Conservation (phyloP, 352 stramenopile species). For the Plasmopara viticola region DNA sequence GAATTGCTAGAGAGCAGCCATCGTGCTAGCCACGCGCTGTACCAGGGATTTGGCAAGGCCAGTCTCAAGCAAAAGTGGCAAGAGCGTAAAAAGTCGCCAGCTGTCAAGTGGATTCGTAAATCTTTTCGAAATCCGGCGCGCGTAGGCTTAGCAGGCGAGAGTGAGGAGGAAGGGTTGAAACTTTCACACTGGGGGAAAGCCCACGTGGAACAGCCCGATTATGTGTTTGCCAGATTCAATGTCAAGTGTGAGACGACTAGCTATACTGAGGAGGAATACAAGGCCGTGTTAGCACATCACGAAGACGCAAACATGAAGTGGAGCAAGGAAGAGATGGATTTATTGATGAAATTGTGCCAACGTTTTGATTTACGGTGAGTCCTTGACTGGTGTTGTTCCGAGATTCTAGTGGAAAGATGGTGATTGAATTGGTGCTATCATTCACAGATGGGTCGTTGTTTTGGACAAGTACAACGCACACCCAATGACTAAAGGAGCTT, state of each 20-base stretch:
- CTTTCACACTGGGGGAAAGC: conserved; percentile 63
- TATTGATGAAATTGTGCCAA: conserved; percentile 44
- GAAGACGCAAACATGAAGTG: conserved; percentile 49
- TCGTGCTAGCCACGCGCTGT: conserved; percentile 51
- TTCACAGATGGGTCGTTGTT: conserved; percentile 50
- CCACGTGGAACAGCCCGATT: conserved; percentile 44
- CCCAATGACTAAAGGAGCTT: conserved; percentile 26
- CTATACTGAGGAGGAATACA: conserved; percentile 54
- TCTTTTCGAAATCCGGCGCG: conserved; percentile 55
- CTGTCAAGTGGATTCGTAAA: conserved; percentile 61
- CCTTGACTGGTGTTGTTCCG: background rate
- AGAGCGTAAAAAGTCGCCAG: conserved; percentile 34
- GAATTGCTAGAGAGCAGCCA: conserved; percentile 58
- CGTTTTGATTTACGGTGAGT: conserved; percentile 44
- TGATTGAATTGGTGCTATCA: conserved; percentile 3
- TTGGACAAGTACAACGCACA: conserved; percentile 51
- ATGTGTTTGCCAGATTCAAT: conserved; percentile 69
- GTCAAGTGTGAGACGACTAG: conserved; percentile 41
- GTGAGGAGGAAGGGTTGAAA: conserved; percentile 31
- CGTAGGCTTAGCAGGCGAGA: conserved; percentile 35
- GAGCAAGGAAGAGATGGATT: conserved; percentile 58
- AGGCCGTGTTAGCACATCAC: conserved; percentile 30
- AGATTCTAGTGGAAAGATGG: background rate
- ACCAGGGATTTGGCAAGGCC: conserved; percentile 49
- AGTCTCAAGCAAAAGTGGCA: conserved; percentile 66